These are phyloP conservation scores for Lachancea cidri DNA, from an alignment of 805 yeast genomes.

Conservation along the genomic window DNA sequence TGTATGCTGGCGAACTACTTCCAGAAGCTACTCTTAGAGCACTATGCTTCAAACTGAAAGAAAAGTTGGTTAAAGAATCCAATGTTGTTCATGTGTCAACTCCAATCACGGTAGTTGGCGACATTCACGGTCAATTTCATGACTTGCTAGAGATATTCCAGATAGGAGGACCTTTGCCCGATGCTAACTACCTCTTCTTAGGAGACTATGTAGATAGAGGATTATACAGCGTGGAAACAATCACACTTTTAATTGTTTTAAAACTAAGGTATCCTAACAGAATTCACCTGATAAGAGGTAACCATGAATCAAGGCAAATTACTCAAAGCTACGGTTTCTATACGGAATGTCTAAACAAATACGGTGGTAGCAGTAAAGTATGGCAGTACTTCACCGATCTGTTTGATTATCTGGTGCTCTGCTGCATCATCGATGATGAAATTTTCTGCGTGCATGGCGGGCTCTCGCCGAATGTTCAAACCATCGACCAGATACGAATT, in stretches of 20 bases:
- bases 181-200: constrained; percentile 84
- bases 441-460: constrained; percentile 98
- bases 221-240: constrained; percentile 88
- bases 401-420: constrained; percentile 83
- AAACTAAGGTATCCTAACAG: constrained; percentile 86
- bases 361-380: constrained; percentile 65
- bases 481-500: constrained; percentile 83
- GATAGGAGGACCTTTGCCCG: constrained; percentile 91
- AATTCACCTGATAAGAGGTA: constrained; percentile 81
- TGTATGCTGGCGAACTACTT: constrained; percentile 58
- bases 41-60: constrained; percentile 76
- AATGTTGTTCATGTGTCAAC: constrained; percentile 79
- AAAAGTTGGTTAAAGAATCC: constrained; percentile 70
- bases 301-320: constrained; percentile 94
- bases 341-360: constrained; percentile 87
- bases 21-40: constrained; percentile 69
- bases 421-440: constrained; percentile 84
- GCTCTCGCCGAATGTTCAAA: constrained; percentile 88
- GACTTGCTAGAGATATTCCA: constrained; percentile 88
- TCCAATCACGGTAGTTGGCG: constrained; percentile 95
- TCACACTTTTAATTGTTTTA: constrained; percentile 71
- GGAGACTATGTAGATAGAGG: constrained; percentile 98
- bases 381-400: constrained; percentile 90
- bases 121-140: constrained; percentile 95
- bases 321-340: constrained; percentile 97